Conservation (phyloP, 495 filamentous ascomycete species). For the Tuber umbilicatum region DNA sequence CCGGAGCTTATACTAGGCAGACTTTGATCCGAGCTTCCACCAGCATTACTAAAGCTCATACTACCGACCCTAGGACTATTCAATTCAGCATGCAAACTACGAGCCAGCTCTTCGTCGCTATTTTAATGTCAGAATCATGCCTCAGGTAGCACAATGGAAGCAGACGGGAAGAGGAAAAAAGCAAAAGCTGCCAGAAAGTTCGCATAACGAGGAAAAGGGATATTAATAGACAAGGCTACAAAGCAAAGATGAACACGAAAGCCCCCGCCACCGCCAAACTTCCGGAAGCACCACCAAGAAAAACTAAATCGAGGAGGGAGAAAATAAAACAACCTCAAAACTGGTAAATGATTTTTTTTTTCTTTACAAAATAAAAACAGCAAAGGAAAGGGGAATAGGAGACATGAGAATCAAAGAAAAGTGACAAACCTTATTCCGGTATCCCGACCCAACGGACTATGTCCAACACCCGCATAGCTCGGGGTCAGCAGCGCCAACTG, state of each 20-base stretch:
- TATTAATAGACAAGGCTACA: constrained; percentile 5
- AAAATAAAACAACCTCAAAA: not conserved
- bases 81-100: not conserved
- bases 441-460: not conserved
- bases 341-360: not conserved
- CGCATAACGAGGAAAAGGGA: not conserved
- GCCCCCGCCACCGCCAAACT: not conserved
- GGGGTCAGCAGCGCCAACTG: not conserved
- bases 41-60: not conserved
- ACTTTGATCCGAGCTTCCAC: not conserved
- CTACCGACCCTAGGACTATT: not conserved
- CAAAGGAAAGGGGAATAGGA: not conserved
- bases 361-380: not conserved
- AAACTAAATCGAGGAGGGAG: not conserved
- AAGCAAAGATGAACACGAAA: not conserved
- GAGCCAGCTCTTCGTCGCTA: not conserved
- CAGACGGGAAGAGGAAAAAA: not conserved
- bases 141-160: not conserved
- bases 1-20: not conserved
- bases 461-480: not conserved
- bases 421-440: not conserved
- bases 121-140: constrained; percentile 3
- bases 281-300: not conserved
- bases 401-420: not conserved
- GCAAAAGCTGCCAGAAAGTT: not conserved